phyloP scores from a whole-genome alignment of 805 yeast genomes.

The Grigorovia humatica region DNA sequence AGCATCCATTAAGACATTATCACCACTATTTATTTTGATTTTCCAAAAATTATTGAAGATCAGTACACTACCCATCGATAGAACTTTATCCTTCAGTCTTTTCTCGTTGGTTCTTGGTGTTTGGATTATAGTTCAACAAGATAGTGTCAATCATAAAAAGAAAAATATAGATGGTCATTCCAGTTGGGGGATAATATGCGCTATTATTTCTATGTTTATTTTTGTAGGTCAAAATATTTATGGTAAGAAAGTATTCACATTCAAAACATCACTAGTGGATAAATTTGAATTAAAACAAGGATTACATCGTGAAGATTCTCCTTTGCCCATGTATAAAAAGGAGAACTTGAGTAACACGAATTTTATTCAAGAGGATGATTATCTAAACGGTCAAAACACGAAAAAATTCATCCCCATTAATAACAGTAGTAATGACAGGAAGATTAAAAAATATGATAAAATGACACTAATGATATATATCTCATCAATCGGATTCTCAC shows the following conservation, averaged over 20 bases:
- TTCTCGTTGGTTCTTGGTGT: constrained; percentile 21
- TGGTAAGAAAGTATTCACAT: constrained; percentile 70
- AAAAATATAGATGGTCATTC: constrained; percentile 9
- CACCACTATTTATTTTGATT: constrained; percentile 50
- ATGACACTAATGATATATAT: constrained; percentile 73
- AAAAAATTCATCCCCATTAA: neutral
- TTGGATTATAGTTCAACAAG: constrained; percentile 23
- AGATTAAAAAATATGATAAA: constrained; percentile 52
- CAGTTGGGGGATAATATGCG: constrained; percentile 51
- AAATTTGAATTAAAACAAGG: constrained; percentile 1
- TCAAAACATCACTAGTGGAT: constrained; percentile 13
- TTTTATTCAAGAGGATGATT: neutral
- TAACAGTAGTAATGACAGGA: neutral
- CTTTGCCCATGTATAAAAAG: constrained; percentile 11
- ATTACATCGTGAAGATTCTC: constrained; percentile 9
- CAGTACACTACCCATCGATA: constrained; percentile 9
- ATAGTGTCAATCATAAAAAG: constrained; percentile 6
- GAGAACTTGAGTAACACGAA: neutral
- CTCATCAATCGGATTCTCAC: constrained; percentile 57
- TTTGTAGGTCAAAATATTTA: constrained; percentile 83
- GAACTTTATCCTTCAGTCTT: constrained; percentile 16
- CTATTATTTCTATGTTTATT: constrained; percentile 56
- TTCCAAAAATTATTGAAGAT: constrained; percentile 38
- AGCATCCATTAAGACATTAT: constrained; percentile 57
- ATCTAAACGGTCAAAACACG: neutral